Evolutionary conservation across 2,329 filamentous ascomycete genomes (phyloP), one percentile per base, ranked within the genome.

Genomic region (Aspergillus jensenii): DNA sequence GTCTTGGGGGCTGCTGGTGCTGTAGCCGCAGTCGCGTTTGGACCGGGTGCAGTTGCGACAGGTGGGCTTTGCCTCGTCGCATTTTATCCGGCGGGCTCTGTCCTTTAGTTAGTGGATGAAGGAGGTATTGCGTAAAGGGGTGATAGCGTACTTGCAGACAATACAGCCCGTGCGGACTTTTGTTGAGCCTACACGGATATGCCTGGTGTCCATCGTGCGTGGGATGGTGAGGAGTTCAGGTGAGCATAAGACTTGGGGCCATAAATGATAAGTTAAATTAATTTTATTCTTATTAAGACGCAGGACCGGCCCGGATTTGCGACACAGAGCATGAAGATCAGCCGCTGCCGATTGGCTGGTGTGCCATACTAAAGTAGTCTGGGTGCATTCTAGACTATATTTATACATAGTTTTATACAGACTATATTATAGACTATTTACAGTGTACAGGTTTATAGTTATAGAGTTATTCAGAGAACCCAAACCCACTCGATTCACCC

Each of bases 41-140:
- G 57, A 52, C 27, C 48, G 57, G 6, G 9, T 37, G 37, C 59
- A 59, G 27, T 57, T 57, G 12, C 41, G 56, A n/a, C 59, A 61
- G n/a, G 4, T n/a, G 4, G 59, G 56, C 27, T 47, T 51, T 23
- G 31, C 23, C 47, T 61, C 56, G 40, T 61, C 59, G 49, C 59
- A 61, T 52, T 61, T 59, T 15, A 61, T 19, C 3, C 52, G 52
- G 25, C 59, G 59, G 17, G 44, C 8, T 47, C 59, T 61, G 40
- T n/a, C 1, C 3, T 31, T 49, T 9, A 55, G 27, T 46, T 11
- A 6, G 6, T 17, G 27, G 23, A 8, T 35, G 35, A 14, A n/a
- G 3, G 3, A 11, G 12, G n/a, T 4, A 21, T 12, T 15, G 2
- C 11, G 15, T 25, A 15, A n/a, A 25, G 4, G 21, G 15, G 3